phyloP scores from a whole-genome alignment of 441 rosid genomes.

The Gossypium davidsonii region DNA sequence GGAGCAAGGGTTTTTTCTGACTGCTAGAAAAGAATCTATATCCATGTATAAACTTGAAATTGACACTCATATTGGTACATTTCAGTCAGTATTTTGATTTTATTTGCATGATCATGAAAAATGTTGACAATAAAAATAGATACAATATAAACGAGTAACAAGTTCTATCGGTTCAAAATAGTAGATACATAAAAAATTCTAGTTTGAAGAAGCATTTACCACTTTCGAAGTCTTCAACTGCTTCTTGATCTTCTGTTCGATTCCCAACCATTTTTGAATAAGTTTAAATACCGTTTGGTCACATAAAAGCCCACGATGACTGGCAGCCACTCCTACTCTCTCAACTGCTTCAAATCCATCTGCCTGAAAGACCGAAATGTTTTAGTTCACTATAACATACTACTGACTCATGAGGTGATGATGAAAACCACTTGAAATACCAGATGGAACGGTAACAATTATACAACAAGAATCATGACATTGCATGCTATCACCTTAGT shows the following conservation, averaged over 20 bases:
- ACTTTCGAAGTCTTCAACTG: conserved; percentile 40
- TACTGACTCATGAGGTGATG: no score
- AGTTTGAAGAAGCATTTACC: conserved; percentile 20
- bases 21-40: no score
- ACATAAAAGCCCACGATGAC: conserved; percentile 54
- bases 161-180: neutral
- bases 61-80: neutral
- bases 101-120: neutral
- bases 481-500: neutral
- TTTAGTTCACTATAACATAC: neutral
- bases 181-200: neutral
- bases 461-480: neutral
- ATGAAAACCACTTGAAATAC: neutral
- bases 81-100: neutral
- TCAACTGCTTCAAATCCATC: conserved; percentile 56
- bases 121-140: neutral
- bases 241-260: conserved; percentile 34
- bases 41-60: neutral
- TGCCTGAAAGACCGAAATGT: conserved; percentile 33
- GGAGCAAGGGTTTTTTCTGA: no score
- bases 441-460: neutral
- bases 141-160: neutral
- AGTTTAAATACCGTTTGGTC: conserved; percentile 45
- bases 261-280: conserved; percentile 64
- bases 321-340: conserved; percentile 53